Conservation (phyloP, 1,139 yeast genomes). For the Yamadazyma pseudoaaseri region DNA sequence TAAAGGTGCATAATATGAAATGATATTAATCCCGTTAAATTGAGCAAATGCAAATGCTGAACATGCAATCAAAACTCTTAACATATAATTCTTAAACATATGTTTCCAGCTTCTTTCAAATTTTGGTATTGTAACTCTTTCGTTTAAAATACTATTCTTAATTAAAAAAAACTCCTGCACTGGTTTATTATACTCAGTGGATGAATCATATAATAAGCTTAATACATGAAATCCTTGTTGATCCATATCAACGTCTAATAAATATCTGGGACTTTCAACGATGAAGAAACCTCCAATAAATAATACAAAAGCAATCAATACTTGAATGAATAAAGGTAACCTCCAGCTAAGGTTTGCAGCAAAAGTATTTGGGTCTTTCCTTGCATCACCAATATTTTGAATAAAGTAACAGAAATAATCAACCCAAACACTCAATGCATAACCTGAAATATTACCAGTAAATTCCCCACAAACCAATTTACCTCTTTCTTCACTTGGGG, state of each 20-base stretch:
- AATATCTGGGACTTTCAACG: conserved; percentile 58
- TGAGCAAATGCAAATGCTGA: conserved; percentile 55
- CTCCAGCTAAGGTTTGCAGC: conserved; percentile 53
- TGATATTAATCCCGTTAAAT: conserved; percentile 55
- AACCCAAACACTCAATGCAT: conserved; percentile 54
- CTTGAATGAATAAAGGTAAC: conserved; percentile 51
- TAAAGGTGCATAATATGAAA: conserved; percentile 55
- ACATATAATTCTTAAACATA: conserved; percentile 37
- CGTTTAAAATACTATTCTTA: conserved; percentile 70
- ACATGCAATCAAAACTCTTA: conserved; percentile 47
- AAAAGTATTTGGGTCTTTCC: conserved; percentile 34
- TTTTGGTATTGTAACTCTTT: conserved; percentile 41
- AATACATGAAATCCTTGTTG: conserved; percentile 66
- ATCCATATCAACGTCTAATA: conserved; percentile 49
- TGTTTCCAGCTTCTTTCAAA: conserved; percentile 45
- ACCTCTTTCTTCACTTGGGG: conserved; percentile 56
- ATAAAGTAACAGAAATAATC: conserved; percentile 52
- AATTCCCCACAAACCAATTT: conserved; percentile 55
- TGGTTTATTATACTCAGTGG: conserved; percentile 46
- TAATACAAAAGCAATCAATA: conserved; percentile 42
- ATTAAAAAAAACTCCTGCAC: conserved; percentile 65
- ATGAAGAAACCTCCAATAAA: conserved; percentile 53
- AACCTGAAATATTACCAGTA: conserved; percentile 53
- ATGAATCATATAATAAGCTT: conserved; percentile 72
- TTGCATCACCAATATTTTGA: conserved; percentile 41